Percentiles rank a stretch among this genome's conserved stretches.
Evolutionary conservation across 306 rosid species (phyloP).

Genomic region (Leucaena leucocephala): DNA sequence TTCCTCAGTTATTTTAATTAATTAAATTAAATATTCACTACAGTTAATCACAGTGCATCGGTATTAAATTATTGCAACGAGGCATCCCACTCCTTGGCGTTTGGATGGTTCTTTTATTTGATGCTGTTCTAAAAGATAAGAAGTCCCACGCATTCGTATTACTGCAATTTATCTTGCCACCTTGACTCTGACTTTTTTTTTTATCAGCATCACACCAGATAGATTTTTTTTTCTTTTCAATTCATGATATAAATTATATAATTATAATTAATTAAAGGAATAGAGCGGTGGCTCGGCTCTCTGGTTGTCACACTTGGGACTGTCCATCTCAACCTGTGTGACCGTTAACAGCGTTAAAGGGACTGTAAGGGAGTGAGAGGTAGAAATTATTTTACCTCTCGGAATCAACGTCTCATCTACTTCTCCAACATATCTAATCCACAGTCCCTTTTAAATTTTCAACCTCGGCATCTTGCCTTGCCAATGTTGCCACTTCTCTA

Average conservation of each 20-base stretch:
- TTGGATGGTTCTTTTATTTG: background rate
- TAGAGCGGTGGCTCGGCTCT: too few species aligned
- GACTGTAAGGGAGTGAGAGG: background rate
- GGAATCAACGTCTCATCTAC: conserved; percentile 41
- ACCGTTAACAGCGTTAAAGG: too few species aligned
- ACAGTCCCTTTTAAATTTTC: background rate
- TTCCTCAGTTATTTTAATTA: background rate
- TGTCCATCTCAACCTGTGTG: background rate
- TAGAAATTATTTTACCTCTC: conserved; percentile 21
- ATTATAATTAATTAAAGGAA: too few species aligned
- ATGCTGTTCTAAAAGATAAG: too few species aligned
- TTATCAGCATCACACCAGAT: background rate
- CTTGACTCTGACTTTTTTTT: too few species aligned
- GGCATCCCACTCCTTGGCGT: background rate
- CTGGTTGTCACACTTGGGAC: background rate
- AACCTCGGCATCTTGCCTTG: background rate
- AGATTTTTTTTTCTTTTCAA: background rate
- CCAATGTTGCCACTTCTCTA: too few species aligned
- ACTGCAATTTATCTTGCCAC: background rate
- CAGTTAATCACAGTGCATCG: background rate
- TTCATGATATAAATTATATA: background rate
- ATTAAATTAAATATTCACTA: background rate
- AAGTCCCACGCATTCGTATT: background rate
- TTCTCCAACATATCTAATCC: background rate
- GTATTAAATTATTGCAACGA: background rate